Evolutionary conservation across 2,329 filamentous ascomycete genomes (phyloP), one percentile per base, ranked within the genome.

Genomic region (Alternaria ethzedia): DNA sequence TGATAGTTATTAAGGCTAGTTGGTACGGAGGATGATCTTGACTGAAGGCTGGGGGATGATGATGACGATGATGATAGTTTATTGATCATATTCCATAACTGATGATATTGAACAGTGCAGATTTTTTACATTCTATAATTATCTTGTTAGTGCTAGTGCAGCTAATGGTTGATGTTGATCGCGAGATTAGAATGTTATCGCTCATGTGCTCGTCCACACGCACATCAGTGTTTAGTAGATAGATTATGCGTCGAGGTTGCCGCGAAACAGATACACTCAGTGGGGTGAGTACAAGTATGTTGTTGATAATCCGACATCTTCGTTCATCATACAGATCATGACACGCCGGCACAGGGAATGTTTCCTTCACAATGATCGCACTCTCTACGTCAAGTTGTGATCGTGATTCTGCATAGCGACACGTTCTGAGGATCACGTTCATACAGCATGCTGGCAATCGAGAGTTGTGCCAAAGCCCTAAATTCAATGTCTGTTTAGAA

Each of bases 61-160:
- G 26, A 51, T 4, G 47, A 20, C 17, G 17, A 51, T 32, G 4
- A n/a, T 11, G 17, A 21, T 21, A 11, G 7, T 15, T 1, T 30
- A 13, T 1, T 5, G 20, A 30, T 6, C 2, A 1, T 0, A 10
- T 10, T 21, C 2, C 6, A 13, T 13, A n/a, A 1, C 2, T 13
- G 7, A 15, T 0, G 47, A 5, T 4, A 0, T 15, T 32, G 17
- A 21, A 6, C 12, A 9, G 11, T 15, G 17, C 2, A 21, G 1
- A 21, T 32, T 32, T n/a, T 32, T 30, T 30, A 32, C 13, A 32
- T 8, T 32, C 30, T 32, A 32, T 2, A 4, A 0, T 32, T 32
- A 32, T 32, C 6, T 15, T 15, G 13, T 32, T 32, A 0, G 30
- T 0, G 30, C 30, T 0, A 32, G 30, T 32, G 6, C 30, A 0